Evolutionary conservation across 2,329 filamentous ascomycete species (phyloP), one percentile per base, ranked within the genome.

Genomic region (Chaetomiaceae sp.): DNA sequence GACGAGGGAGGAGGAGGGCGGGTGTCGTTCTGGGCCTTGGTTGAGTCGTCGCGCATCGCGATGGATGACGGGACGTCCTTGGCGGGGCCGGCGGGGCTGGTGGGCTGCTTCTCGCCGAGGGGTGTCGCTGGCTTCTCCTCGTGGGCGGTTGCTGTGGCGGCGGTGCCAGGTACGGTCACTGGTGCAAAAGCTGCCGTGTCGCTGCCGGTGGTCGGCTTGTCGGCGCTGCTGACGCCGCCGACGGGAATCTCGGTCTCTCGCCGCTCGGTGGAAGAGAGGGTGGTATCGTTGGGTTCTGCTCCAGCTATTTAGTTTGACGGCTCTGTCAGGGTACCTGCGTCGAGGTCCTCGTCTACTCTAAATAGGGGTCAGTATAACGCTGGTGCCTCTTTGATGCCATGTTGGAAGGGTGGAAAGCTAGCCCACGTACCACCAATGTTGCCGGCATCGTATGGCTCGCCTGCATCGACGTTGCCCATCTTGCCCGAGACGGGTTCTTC

Each of bases 381-480:
- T n/a, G n/a, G n/a, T n/a, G n/a, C n/a, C n/a, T n/a, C n/a, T n/a
- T n/a, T n/a, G n/a, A n/a, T n/a, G n/a, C n/a, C n/a, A n/a, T n/a
- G n/a, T n/a, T n/a, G n/a, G n/a, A n/a, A n/a, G n/a, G n/a, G n/a
- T n/a, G n/a, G n/a, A n/a, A n/a, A n/a, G n/a, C n/a, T n/a, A n/a
- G n/a, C n/a, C n/a, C n/a, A n/a, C n/a, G n/a, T 47, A 58, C 57
- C 75, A 70, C 79, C 74, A n/a, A 78, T 67, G 63, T 93, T 93
- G 39, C 88, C 88, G 48, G 80, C 79, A 60, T 93, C 88, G 58
- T 82, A 94, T 0, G 88, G 88, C 62, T 91, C 83, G 11, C 77
- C 79, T 35, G 72, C 73, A 19, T 75, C 74, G 4, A 85, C 84
- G 61, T 83, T 70, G 32, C 88, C 88, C 47, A 74, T 69, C 42